Evolutionary conservation across 306 rosid species (phyloP).

Genomic region (Quercus wislizeni): DNA sequence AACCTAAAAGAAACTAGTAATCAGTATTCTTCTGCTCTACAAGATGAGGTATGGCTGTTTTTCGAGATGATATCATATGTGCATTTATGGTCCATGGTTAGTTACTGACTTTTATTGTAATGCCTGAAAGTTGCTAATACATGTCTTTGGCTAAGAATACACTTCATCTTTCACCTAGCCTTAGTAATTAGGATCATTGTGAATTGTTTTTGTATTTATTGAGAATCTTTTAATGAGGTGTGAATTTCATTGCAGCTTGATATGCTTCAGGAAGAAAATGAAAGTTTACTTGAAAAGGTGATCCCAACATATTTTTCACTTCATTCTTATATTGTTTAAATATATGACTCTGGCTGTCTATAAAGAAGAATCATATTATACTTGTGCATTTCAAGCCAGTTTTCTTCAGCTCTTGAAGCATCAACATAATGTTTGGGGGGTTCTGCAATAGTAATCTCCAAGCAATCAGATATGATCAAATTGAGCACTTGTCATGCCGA

Average conservation of each 20-base stretch:
- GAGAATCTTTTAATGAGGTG: slow-evolving; percentile 28
- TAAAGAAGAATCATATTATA: slow-evolving; percentile 3
- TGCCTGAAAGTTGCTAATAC: neutral
- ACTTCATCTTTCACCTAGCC: slow-evolving; percentile 14
- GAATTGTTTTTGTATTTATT: neutral
- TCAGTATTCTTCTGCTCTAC: slow-evolving; percentile 59
- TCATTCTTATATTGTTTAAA: slow-evolving; percentile 9
- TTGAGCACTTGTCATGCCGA: neutral
- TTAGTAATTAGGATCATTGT: neutral
- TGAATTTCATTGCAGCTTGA: slow-evolving; percentile 82
- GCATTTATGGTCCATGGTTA: neutral
- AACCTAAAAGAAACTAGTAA: slow-evolving; percentile 55
- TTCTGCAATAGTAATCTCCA: neutral
- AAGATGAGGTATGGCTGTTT: slow-evolving; percentile 71
- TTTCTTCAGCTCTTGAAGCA: slow-evolving; percentile 9
- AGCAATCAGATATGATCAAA: slow-evolving; percentile 12
- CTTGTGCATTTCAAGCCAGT: neutral
- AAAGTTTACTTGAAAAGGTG: slow-evolving; percentile 82
- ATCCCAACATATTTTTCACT: slow-evolving; percentile 34
- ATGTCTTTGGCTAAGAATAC: neutral
- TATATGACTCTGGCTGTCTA: slow-evolving; percentile 19
- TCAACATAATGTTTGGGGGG: slow-evolving; percentile 1
- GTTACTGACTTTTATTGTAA: neutral
- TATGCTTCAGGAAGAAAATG: slow-evolving; percentile 96
- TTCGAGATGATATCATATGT: slow-evolving; percentile 1